phyloP scores from a whole-genome alignment of 352 stramenopile genomes.

The Phytophthora parvispora region DNA sequence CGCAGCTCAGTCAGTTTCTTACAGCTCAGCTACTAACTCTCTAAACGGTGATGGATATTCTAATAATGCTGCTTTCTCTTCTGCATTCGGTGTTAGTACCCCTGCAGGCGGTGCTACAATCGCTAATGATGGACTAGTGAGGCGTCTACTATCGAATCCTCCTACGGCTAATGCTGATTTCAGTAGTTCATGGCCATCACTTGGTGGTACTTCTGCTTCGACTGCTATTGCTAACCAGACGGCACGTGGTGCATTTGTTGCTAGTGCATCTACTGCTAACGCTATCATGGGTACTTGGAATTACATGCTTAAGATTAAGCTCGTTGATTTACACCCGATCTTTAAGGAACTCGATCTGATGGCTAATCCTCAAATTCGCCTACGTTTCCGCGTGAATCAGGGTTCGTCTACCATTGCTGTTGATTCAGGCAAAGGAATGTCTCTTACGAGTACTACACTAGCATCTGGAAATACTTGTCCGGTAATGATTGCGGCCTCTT shows the following conservation, averaged over 20 bases:
- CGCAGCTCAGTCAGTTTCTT: conserved; percentile 16
- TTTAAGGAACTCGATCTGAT: conserved; percentile 8
- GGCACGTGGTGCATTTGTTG: background rate
- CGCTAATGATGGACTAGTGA: conserved; percentile 16
- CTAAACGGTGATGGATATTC: conserved; percentile 27
- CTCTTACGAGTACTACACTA: conserved; percentile 3
- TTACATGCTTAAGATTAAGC: conserved; percentile 15
- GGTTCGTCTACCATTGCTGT: conserved; percentile 4
- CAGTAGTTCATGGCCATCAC: background rate
- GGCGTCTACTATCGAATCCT: conserved; percentile 18
- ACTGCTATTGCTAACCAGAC: background rate
- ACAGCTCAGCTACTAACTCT: background rate
- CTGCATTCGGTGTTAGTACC: background rate
- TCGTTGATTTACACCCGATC: background rate
- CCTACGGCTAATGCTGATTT: conserved; percentile 2
- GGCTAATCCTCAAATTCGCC: conserved; percentile 11
- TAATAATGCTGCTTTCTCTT: conserved; percentile 18
- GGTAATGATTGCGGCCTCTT: background rate
- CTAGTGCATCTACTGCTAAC: background rate
- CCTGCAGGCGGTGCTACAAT: conserved; percentile 1
- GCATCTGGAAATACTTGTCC: background rate
- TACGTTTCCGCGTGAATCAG: conserved; percentile 9
- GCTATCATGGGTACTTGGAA: conserved; percentile 10
- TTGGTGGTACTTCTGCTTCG: background rate
- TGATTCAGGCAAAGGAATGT: background rate